These are phyloP conservation scores for Artemisia annua DNA, from an alignment of 129 eudicot species.

Conservation along the genomic window DNA sequence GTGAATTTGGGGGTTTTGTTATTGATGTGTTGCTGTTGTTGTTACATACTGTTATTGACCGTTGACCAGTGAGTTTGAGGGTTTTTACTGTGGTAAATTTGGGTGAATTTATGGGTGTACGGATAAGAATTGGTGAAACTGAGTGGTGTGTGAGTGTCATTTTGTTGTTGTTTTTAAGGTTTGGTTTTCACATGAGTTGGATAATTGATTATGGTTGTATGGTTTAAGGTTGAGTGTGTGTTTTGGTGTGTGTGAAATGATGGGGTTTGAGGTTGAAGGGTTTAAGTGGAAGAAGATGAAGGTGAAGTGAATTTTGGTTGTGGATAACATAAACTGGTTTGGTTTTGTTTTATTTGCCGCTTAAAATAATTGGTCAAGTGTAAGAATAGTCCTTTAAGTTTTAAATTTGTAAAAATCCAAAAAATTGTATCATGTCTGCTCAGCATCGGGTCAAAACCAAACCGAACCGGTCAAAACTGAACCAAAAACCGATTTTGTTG, in stretches of 20 bases:
- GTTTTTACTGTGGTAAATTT: no score
- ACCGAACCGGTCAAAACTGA: no score
- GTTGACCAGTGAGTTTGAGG: not conserved
- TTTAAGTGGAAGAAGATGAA: constrained; percentile 25
- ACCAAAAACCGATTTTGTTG: no score
- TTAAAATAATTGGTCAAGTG: constrained; percentile 26
- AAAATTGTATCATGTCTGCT: no score
- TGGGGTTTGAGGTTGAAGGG: constrained; percentile 28
- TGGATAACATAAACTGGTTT: constrained; percentile 37
- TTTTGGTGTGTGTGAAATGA: constrained; percentile 18
- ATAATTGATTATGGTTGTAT: constrained; percentile 5
- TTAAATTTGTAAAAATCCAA: not conserved
- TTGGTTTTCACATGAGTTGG: constrained; percentile 39
- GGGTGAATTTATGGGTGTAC: not conserved
- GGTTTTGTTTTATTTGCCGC: constrained; percentile 43
- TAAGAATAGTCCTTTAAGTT: constrained; percentile 18
- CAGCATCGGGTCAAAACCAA: no score
- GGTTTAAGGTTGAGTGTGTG: constrained; percentile 20
- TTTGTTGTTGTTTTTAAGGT: constrained; percentile 19
- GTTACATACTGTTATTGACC: constrained; percentile 22
- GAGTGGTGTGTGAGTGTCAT: constrained; percentile 49
- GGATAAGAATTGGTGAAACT: constrained; percentile 45
- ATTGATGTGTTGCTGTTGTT: no score
- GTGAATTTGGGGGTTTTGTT: constrained; percentile 33
- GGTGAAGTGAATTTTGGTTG: constrained; percentile 32